Percentiles rank a stretch among this genome's conserved stretches.
phyloP scores from a whole-genome alignment of 805 yeast genomes.

The Cyberlindnera japonica region DNA sequence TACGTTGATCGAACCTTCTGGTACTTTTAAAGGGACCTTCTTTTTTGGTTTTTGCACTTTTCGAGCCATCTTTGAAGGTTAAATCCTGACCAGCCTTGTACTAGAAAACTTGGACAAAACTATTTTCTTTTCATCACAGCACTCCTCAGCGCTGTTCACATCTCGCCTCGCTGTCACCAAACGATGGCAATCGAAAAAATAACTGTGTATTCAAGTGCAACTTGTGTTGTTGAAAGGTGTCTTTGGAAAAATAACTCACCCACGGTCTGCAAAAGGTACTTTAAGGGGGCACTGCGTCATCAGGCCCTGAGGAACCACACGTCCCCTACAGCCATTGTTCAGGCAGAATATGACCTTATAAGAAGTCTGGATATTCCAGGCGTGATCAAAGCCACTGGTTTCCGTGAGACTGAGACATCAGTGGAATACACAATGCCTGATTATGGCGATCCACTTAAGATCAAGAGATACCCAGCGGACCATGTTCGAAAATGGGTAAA shows the following conservation, averaged over 20 bases:
- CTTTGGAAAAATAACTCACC: too few relatives aligned
- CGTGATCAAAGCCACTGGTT: background rate
- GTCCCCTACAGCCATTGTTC: background rate
- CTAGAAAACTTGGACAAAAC: too few relatives aligned
- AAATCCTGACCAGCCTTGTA: too few relatives aligned
- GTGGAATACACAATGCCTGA: constrained; percentile 10
- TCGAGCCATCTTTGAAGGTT: constrained; percentile 5
- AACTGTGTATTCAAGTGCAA: too few relatives aligned
- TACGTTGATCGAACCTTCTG: constrained; percentile 4
- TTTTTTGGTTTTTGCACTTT: constrained; percentile 2
- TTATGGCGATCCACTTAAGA: constrained; percentile 5
- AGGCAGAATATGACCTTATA: constrained; percentile 5
- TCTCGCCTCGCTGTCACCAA: too few relatives aligned
- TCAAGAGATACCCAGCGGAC: constrained; percentile 6
- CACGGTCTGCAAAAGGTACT: too few relatives aligned
- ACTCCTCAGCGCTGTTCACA: too few relatives aligned
- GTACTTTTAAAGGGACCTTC: background rate
- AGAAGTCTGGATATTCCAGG: background rate
- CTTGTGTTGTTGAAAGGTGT: too few relatives aligned
- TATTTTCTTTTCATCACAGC: too few relatives aligned
- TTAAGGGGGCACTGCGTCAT: constrained; percentile 4
- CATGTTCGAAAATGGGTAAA: constrained; percentile 5
- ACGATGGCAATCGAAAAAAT: too few relatives aligned
- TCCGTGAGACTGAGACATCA: constrained; percentile 2
- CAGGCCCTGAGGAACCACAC: background rate